Evolutionary conservation across 2,329 filamentous ascomycete species (phyloP).

Genomic region (Shiraia bambusicola): DNA sequence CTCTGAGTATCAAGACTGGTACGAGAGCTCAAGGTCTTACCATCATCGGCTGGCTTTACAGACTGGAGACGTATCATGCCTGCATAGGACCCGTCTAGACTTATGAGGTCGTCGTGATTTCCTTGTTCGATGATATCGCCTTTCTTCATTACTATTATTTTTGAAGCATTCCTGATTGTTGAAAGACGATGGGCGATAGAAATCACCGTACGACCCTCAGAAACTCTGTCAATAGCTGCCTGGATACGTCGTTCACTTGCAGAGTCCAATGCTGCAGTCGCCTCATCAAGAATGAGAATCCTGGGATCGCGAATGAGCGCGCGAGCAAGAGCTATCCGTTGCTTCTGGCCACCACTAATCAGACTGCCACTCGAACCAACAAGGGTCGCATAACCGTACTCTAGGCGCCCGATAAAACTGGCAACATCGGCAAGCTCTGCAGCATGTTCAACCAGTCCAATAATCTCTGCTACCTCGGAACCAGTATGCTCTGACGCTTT

Average conservation of each 20-base stretch:
- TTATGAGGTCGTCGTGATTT: slow-evolving; percentile 37
- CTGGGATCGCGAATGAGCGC: slow-evolving; percentile 57
- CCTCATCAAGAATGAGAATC: slow-evolving; percentile 63
- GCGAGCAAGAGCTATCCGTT: slow-evolving; percentile 61
- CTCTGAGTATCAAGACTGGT: slow-evolving; percentile 24
- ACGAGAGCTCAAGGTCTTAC: slow-evolving; percentile 16
- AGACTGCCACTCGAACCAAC: slow-evolving; percentile 58
- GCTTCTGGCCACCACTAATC: slow-evolving; percentile 60
- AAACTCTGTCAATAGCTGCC: slow-evolving; percentile 38
- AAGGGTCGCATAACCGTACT: slow-evolving; percentile 51
- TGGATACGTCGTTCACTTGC: slow-evolving; percentile 59
- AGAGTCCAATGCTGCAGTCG: slow-evolving; percentile 62
- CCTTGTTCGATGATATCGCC: slow-evolving; percentile 43
- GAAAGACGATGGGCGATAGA: slow-evolving; percentile 44
- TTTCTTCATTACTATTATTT: slow-evolving; percentile 44
- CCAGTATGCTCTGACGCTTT: slow-evolving; percentile 17
- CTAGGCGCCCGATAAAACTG: slow-evolving; percentile 56
- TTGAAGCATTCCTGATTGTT: slow-evolving; percentile 39
- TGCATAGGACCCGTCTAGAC: slow-evolving; percentile 48
- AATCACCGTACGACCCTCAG: slow-evolving; percentile 40
- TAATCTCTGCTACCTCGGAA: slow-evolving; percentile 47
- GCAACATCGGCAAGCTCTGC: slow-evolving; percentile 61
- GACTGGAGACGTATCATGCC: slow-evolving; percentile 54
- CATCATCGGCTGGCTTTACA: slow-evolving; percentile 45
- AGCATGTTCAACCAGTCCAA: slow-evolving; percentile 52